Evolutionary conservation across 2,329 filamentous ascomycete species (phyloP).

Genomic region (Nemania abortiva): DNA sequence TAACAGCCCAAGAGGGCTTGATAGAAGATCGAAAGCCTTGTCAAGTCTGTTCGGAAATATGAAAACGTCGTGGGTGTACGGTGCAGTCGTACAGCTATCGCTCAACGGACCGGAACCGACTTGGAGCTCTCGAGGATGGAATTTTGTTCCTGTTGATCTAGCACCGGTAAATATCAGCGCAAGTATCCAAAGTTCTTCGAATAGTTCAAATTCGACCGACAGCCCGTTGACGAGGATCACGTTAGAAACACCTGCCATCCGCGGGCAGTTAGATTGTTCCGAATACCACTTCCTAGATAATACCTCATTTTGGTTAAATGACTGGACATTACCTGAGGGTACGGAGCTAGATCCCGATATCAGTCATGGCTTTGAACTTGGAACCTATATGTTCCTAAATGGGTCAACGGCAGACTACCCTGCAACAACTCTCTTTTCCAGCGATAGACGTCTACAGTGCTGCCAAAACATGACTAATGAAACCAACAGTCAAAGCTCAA

Average conservation of each 20-base stretch:
- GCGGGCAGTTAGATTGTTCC: constrained; percentile 15
- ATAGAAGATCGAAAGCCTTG: constrained; percentile 11
- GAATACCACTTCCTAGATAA: constrained; percentile 4
- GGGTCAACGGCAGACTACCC: background rate
- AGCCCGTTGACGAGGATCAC: constrained; percentile 2
- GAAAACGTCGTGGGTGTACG: constrained; percentile 15
- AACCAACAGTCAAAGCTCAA: background rate
- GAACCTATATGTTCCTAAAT: background rate
- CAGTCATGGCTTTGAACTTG: background rate
- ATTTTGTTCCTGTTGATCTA: constrained; percentile 17
- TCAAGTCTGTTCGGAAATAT: constrained; percentile 3
- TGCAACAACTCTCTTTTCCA: constrained; percentile 6
- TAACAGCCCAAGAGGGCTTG: constrained; percentile 1
- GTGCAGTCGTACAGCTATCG: constrained; percentile 8
- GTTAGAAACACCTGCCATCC: constrained; percentile 12
- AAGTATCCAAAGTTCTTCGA: background rate
- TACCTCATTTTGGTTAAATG: background rate
- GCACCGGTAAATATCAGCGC: background rate
- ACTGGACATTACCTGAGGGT: constrained; percentile 5
- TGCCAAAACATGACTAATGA: constrained; percentile 14
- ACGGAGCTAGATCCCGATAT: background rate
- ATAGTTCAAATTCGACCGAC: background rate
- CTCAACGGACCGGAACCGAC: constrained; percentile 14
- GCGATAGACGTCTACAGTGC: constrained; percentile 16
- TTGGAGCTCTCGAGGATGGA: constrained; percentile 20